These are phyloP conservation scores for Aspergillus nomiae DNA, from an alignment of 2,329 filamentous ascomycete genomes.

Conservation along the genomic window DNA sequence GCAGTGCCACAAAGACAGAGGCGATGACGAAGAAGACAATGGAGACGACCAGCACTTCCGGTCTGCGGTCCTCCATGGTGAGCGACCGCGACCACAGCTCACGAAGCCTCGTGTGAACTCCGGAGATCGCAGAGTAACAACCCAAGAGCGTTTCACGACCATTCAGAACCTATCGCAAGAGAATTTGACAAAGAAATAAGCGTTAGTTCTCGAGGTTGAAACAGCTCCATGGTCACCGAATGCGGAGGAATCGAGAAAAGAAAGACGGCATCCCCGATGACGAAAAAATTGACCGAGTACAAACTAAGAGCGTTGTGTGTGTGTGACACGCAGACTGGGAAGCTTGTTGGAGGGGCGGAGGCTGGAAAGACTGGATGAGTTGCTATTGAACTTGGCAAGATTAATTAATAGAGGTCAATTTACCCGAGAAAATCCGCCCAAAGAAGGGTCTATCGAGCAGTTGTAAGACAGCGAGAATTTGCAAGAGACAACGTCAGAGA, in stretches of 20 bases:
- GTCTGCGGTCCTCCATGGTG: constrained; percentile 38
- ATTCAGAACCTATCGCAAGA: background rate
- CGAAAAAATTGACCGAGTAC: background rate
- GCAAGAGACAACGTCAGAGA: background rate
- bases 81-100: constrained; percentile 7
- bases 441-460: background rate
- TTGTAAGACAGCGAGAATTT: background rate
- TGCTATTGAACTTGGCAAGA: background rate
- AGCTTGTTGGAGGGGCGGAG: background rate
- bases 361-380: background rate
- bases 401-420: background rate
- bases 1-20: constrained; percentile 72
- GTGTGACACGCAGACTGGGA: background rate
- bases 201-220: background rate
- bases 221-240: constrained; percentile 10
- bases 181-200: background rate
- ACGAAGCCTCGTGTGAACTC: background rate
- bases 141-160: background rate
- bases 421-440: background rate
- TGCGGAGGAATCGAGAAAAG: background rate
- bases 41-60: constrained; percentile 45
- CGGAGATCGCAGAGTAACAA: background rate
- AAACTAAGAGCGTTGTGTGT: no score
- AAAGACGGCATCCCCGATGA: constrained; percentile 1
- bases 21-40: constrained; percentile 61